phyloP scores from a whole-genome alignment of 495 filamentous ascomycete species.

The Parachaetomium inaequale region DNA sequence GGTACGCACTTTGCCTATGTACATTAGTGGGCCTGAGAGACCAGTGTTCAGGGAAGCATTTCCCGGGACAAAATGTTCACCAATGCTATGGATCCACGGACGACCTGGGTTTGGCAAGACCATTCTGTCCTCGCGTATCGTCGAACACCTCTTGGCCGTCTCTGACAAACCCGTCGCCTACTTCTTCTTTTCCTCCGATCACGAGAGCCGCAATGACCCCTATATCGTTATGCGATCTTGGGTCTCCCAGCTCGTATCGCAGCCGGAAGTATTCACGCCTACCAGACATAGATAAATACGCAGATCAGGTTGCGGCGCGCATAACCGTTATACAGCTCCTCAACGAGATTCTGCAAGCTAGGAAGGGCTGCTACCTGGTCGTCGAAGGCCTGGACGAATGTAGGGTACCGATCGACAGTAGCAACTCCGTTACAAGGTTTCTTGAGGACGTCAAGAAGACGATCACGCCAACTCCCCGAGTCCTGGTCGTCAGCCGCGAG shows the following conservation, averaged over 20 bases:
- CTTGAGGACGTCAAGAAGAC: neutral
- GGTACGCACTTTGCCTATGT: too few relatives aligned
- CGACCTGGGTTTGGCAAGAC: neutral
- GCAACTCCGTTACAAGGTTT: neutral
- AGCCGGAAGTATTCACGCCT: neutral
- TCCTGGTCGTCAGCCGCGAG: neutral
- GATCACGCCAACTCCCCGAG: neutral
- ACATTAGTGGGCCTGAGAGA: too few relatives aligned
- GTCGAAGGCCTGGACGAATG: neutral
- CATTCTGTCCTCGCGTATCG: conserved; percentile 2
- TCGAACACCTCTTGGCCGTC: neutral
- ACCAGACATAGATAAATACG: neutral
- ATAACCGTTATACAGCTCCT: neutral
- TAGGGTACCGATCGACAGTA: neutral
- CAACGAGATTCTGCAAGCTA: neutral
- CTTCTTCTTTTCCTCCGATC: neutral
- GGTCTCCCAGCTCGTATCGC: neutral
- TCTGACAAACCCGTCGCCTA: neutral
- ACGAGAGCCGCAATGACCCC: neutral
- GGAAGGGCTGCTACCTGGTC: neutral
- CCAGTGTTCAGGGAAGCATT: too few relatives aligned
- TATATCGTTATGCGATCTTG: neutral
- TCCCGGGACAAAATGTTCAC: too few relatives aligned
- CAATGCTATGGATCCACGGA: neutral
- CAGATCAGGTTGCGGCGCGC: neutral